Conservation (phyloP, 805 yeast species). For the Metschnikowia shivogae region DNA sequence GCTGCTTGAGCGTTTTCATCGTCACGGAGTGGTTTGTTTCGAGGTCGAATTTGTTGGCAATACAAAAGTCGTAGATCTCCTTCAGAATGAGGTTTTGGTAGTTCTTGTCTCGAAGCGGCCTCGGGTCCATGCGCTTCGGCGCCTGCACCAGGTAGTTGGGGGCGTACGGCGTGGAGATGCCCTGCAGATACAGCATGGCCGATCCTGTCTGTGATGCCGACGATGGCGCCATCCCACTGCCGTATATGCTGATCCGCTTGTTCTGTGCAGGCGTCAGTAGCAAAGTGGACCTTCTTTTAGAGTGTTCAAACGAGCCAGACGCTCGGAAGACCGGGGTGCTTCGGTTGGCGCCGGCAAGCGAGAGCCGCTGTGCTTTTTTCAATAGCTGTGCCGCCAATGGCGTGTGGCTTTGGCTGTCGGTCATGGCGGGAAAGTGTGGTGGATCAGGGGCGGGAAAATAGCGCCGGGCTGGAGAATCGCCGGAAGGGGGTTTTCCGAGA, state of each 20-base stretch:
- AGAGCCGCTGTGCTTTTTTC: slow-evolving; percentile 15
- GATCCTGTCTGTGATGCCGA: slow-evolving; percentile 4
- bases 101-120: slow-evolving; percentile 72
- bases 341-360: slow-evolving; percentile 19
- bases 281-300: slow-evolving; percentile 27
- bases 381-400: slow-evolving; percentile 16
- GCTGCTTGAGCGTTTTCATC: slow-evolving; percentile 59
- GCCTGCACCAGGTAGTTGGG: neutral
- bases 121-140: slow-evolving; percentile 45
- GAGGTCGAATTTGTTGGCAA: slow-evolving; percentile 61
- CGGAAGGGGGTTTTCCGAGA: too few relatives aligned
- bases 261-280: slow-evolving; percentile 34
- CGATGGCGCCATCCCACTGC: slow-evolving; percentile 1
- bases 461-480: too few relatives aligned
- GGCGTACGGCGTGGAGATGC: slow-evolving; percentile 1
- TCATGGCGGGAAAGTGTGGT: slow-evolving; percentile 1
- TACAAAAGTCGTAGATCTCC: slow-evolving; percentile 62
- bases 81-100: slow-evolving; percentile 65
- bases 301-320: slow-evolving; percentile 16
- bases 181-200: slow-evolving; percentile 4
- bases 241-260: slow-evolving; percentile 14
- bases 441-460: too few relatives aligned
- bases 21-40: slow-evolving; percentile 71
- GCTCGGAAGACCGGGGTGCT: slow-evolving; percentile 17
- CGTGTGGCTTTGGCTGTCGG: slow-evolving; percentile 11